Evolutionary conservation across 2,329 filamentous ascomycete genomes (phyloP).

Genomic region (Aspergillus sp.): DNA sequence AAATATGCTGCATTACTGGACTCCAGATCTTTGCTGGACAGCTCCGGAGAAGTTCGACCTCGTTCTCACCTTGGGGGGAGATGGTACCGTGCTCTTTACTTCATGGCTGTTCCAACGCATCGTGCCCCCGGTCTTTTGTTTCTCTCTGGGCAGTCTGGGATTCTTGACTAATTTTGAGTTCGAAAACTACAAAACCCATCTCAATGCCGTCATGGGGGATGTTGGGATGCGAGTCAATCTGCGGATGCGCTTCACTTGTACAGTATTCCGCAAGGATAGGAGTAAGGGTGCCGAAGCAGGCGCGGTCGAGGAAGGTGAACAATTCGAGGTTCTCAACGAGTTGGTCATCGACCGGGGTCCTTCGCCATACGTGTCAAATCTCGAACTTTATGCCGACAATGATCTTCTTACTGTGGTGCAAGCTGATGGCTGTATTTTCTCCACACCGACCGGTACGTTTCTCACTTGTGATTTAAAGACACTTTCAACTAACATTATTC

Average conservation of each 20-base stretch:
- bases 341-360: slow-evolving; percentile 96
- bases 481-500: background rate
- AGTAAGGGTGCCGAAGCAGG: slow-evolving; percentile 44
- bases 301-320: slow-evolving; percentile 80
- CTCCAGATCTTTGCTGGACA: slow-evolving; percentile 89
- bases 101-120: slow-evolving; percentile 96
- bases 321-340: slow-evolving; percentile 97
- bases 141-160: slow-evolving; percentile 84
- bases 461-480: too few relatives aligned
- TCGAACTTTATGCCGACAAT: slow-evolving; percentile 93
- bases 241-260: slow-evolving; percentile 98
- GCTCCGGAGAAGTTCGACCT: slow-evolving; percentile 93
- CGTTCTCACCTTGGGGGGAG: slow-evolving; percentile 86
- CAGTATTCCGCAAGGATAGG: slow-evolving; percentile 72
- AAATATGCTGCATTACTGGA: slow-evolving; percentile 91
- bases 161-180: slow-evolving; percentile 98
- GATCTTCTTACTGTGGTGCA: slow-evolving; percentile 93
- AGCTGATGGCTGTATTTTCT: slow-evolving; percentile 96
- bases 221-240: slow-evolving; percentile 95
- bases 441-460: slow-evolving; percentile 73
- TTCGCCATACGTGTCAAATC: slow-evolving; percentile 92
- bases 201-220: slow-evolving; percentile 87
- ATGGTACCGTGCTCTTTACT: slow-evolving; percentile 94
- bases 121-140: slow-evolving; percentile 88
- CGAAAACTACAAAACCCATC: slow-evolving; percentile 77